Base-by-base conservation (phyloP, 1,139 yeast genomes). In the Suhomyces kunorum region DNA sequence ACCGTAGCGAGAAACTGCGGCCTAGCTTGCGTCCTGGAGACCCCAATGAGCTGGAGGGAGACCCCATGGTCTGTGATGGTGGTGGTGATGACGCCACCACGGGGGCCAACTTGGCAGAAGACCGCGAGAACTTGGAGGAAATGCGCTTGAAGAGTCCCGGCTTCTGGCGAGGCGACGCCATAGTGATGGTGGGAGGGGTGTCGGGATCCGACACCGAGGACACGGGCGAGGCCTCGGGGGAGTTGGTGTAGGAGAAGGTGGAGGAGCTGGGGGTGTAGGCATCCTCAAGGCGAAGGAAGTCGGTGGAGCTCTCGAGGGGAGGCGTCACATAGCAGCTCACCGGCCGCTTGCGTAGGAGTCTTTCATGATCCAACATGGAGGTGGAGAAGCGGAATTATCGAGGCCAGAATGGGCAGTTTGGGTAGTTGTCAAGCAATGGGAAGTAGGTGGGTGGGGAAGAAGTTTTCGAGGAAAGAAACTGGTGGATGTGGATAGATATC, bases 271-370 rank as follows among this genome's bases (percentile, higher is more conserved):
- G 42, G 9, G 42, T 42, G 16, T 26, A 28, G 12, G 40, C 35
- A 11, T 44, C 48, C 7, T 44, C 48, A 9, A 24, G 25, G 16
- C 25, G 13, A 24, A 16, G 20, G 25, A 40, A 43, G 20, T 26
- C 34, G 14, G 35, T 14, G 11, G 34, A 26, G 8, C 45, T 22
- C 14, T 37, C 49, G 19, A 55, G 44, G 3, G 59, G 59, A 7
- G 57, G 59, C 6, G 59, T 57, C 1, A 47, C 48, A 30, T 53
- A 56, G 35, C 53, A 41, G 36, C 59, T 55, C 14, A 45, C 50
- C 19, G 59, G 59, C 35, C 58, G 46, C 22, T 29, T 28, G 8
- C 22, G 28, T 23, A 16, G 19, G 19, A 20, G 27, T 15, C 20
- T 16, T 13, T 36, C 35, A 17, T 26, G 30, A 15, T 31, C 39